Evolutionary conservation across 148 eudicot species (phyloP).

Genomic region (Hydrangea macrophylla): DNA sequence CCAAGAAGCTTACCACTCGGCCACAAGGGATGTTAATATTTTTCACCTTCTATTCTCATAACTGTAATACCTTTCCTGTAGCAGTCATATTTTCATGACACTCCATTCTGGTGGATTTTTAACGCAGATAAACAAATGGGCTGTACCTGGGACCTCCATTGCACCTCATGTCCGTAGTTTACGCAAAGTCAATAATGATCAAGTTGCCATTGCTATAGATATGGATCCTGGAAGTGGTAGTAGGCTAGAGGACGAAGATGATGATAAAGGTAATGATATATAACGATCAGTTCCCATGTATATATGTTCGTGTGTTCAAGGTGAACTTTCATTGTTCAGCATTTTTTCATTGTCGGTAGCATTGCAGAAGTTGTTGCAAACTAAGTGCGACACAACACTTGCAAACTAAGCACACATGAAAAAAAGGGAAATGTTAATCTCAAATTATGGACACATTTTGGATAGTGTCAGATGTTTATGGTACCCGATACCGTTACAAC

Average conservation of each 20-base stretch:
- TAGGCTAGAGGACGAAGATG: slow-evolving; percentile 78
- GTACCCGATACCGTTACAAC: too few species aligned
- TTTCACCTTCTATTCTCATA: background rate
- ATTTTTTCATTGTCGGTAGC: too few species aligned
- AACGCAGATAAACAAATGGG: slow-evolving; percentile 79
- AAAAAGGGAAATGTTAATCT: too few species aligned
- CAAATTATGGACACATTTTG: too few species aligned
- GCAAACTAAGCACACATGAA: too few species aligned
- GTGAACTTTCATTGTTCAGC: too few species aligned
- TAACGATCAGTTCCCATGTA: too few species aligned
- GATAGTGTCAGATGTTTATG: too few species aligned
- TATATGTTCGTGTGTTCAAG: too few species aligned
- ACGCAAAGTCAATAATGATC: slow-evolving; percentile 86
- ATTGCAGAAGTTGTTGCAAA: background rate
- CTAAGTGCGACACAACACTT: background rate
- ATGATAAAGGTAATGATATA: slow-evolving; percentile 75
- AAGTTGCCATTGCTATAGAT: slow-evolving; percentile 85
- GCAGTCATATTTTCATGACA: slow-evolving; percentile 9
- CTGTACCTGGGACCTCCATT: slow-evolving; percentile 51
- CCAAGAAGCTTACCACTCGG: too few species aligned
- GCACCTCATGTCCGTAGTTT: slow-evolving; percentile 89
- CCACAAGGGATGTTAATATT: too few species aligned
- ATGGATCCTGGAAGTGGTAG: slow-evolving; percentile 45
- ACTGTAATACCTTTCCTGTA: slow-evolving; percentile 6
- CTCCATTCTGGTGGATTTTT: slow-evolving; percentile 9